phyloP scores from a whole-genome alignment of 2,329 filamentous ascomycete genomes.

The Penicillium sp. region DNA sequence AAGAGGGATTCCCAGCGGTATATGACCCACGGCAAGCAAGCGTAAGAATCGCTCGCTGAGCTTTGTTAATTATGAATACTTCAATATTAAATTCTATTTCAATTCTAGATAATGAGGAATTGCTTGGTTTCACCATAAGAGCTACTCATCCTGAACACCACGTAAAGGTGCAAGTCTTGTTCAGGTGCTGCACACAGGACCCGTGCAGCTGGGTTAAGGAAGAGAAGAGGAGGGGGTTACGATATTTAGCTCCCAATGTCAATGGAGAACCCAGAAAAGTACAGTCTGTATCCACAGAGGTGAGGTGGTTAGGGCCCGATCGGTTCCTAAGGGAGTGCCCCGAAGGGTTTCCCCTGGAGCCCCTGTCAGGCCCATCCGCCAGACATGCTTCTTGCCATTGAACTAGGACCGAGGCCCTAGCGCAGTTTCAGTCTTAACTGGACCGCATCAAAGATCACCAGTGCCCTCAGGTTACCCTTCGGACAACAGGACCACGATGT shows the following conservation, averaged over 20 bases:
- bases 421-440: not conserved
- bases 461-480: too few species aligned
- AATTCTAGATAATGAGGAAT: not conserved
- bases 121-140: conserved; percentile 18
- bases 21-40: not conserved
- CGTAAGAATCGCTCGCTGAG: not conserved
- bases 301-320: too few species aligned
- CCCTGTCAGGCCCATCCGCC: too few species aligned
- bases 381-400: not conserved
- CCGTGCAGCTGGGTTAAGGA: conserved; percentile 8
- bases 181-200: conserved; percentile 13
- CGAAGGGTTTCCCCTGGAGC: too few species aligned
- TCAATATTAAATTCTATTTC: not conserved
- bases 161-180: conserved; percentile 21
- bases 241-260: not conserved
- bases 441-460: not conserved
- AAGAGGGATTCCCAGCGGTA: too few species aligned
- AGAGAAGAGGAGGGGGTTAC: too few species aligned
- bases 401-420: not conserved
- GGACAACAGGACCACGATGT: not conserved
- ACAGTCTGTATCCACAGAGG: not conserved
- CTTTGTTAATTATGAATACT: not conserved
- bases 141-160: conserved; percentile 23
- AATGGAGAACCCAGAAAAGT: not conserved
- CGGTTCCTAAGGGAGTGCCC: too few species aligned